A percentile compares a stretch with the other conserved stretches of the same genome.
Conservation (phyloP, 2,329 filamentous ascomycete genomes). For the Corinectria fuckeliana region DNA sequence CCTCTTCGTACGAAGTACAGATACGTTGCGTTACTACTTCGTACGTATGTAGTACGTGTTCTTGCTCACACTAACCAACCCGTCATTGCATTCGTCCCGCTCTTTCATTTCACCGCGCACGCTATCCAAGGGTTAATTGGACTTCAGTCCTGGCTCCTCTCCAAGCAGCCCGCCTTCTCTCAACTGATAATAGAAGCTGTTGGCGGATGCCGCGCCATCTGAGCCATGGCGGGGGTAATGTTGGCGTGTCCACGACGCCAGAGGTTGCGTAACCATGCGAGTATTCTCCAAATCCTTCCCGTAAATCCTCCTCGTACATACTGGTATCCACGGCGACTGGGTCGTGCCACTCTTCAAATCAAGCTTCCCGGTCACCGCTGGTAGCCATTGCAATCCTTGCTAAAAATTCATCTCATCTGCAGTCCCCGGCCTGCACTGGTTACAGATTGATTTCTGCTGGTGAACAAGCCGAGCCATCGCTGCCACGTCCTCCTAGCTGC, state of each 20-base stretch:
- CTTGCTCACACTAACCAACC: background rate
- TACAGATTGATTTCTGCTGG: conserved; percentile 11
- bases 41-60: too few species aligned
- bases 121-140: background rate
- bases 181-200: background rate
- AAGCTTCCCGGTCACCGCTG: background rate
- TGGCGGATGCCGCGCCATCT: background rate
- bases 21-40: background rate
- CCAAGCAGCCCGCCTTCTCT: background rate
- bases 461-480: conserved; percentile 18
- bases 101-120: conserved; percentile 3
- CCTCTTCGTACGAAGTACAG: background rate
- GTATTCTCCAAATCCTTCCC: background rate
- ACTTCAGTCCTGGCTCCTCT: background rate
- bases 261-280: conserved; percentile 9
- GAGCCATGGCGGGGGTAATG: background rate
- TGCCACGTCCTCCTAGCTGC: conserved; percentile 20
- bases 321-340: background rate
- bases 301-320: background rate
- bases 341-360: conserved; percentile 1
- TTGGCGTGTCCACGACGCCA: background rate
- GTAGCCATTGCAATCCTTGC: conserved; percentile 2
- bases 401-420: conserved; percentile 13
- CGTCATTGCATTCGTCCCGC: background rate
- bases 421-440: conserved; percentile 10